Evolutionary conservation across 176 grass and related monocot genomes (phyloP).

Genomic region (Echinochloa phyllopogon): DNA sequence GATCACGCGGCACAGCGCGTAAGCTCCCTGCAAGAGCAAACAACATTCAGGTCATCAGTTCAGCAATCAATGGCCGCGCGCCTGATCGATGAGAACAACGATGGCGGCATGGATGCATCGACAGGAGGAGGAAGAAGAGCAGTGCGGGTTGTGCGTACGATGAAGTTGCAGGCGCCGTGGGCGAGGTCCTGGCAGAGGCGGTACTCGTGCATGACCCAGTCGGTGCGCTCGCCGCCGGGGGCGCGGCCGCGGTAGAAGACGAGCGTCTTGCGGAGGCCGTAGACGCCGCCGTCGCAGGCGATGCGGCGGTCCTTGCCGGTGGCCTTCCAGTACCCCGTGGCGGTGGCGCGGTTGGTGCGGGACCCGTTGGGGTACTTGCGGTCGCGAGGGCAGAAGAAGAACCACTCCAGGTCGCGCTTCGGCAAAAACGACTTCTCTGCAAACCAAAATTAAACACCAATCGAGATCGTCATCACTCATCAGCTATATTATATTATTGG

Average conservation of each 20-base stretch:
- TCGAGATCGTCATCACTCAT: background rate
- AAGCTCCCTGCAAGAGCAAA: conserved; percentile 58
- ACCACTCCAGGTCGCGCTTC: conserved; percentile 94
- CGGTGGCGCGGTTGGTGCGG: conserved; percentile 88
- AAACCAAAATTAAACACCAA: background rate
- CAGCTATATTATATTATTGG: no score
- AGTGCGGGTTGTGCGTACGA: no score
- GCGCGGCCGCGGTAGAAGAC: conserved; percentile 93
- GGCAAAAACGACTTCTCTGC: conserved; percentile 97
- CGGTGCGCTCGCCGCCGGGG: conserved; percentile 91
- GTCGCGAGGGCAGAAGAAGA: conserved; percentile 96
- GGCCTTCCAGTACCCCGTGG: conserved; percentile 91
- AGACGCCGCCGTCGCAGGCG: conserved; percentile 64
- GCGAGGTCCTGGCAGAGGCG: conserved; percentile 83
- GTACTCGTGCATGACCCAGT: conserved; percentile 99
- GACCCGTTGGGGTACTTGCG: conserved; percentile 96
- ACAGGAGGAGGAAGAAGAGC: no score
- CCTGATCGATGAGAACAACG: no score
- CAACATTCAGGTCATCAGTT: no score
- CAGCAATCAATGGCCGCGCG: no score
- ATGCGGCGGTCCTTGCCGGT: conserved; percentile 94
- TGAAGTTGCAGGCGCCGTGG: conserved; percentile 81
- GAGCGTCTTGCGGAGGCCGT: conserved; percentile 89
- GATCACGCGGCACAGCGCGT: conserved; percentile 83
- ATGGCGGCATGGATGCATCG: no score